Base-by-base conservation (phyloP, 345 rosid species). In the Bretschneidera sinensis region DNA sequence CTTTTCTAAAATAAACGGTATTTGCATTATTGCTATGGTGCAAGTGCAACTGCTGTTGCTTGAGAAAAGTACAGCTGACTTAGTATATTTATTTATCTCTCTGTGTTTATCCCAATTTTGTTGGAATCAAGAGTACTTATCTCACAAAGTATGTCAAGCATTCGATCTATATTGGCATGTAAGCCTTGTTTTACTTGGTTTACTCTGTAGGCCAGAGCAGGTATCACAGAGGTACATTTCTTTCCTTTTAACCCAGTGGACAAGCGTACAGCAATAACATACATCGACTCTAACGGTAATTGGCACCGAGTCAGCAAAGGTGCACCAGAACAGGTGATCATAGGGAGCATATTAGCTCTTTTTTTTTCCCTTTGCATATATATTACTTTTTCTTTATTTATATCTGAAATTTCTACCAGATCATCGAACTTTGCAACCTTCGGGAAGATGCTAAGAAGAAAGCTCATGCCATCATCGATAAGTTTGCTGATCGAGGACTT, bases 271-370 rank as follows among this genome's bases (percentile, higher is more conserved):
- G 92, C 96, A 54, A 88, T 88, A 51, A 88, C 96, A 59, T 88
- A 82, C 68, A 73, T 82, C 11, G 92, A 88, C 66, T 33, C 79
- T 35, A 68, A 64, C 39, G 96, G 88, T 18, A 71, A 62, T 35
- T 88, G 96, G 96, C 88, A 88, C 64, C 71, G 96, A 73, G 73
- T 79, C 63, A 85, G 92, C 78, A 88, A 88, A 76, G 96, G 96
- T 17, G 88, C 92, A 3, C 92, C 96, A 16, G 96, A 88, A 68
- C 96, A 88, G 82, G 91, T 87, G 63, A 65, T 14, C 39, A 51
- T 43, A 35, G 21, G 13, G 14, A 31, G 18, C 48, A 19, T n/a
- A 19, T 18, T 45, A 54, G 1, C 10, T 0, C 23, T 33, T 5
- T 23, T 28, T 52, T 48, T 11, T 39, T 14, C 6, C 45, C 6